A percentile compares a stretch with the other conserved stretches of the same genome.
Conservation (phyloP, 208 protist species). For the Acanthamoeba castellanii region DNA sequence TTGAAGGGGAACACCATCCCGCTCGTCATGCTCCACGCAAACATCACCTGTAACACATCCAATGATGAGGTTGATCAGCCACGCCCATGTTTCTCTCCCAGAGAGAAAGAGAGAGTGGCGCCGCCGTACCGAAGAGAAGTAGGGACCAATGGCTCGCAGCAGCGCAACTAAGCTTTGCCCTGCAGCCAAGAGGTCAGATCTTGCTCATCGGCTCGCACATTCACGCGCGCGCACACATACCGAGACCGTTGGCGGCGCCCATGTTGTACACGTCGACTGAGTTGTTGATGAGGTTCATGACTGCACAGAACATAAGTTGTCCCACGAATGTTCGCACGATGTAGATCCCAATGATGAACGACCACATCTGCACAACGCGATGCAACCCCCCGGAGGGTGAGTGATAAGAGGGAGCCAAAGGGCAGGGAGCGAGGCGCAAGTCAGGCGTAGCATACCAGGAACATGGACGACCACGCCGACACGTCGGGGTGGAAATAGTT, state of each 20-base stretch:
- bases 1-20: constrained; percentile 27
- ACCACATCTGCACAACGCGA: not conserved
- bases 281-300: constrained; percentile 59
- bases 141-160: constrained; percentile 14
- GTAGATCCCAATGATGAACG: not conserved
- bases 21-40: constrained; percentile 50
- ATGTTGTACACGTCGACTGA: constrained; percentile 26
- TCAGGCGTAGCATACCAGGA: not conserved
- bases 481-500: constrained; percentile 26
- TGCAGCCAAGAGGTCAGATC: not conserved
- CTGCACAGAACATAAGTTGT: not conserved
- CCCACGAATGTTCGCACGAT: constrained; percentile 12
- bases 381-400: not conserved
- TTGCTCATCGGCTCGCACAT: too few species aligned
- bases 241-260: constrained; percentile 20
- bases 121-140: constrained; percentile 17
- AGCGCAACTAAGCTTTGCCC: constrained; percentile 43
- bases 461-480: not conserved
- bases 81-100: too few species aligned
- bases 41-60: not conserved
- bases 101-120: too few species aligned
- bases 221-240: not conserved
- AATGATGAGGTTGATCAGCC: not conserved
- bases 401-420: not conserved
- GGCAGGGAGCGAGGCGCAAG: not conserved